Evolutionary conservation across 1,139 yeast species (phyloP).

Genomic region (Diutina sp.): DNA sequence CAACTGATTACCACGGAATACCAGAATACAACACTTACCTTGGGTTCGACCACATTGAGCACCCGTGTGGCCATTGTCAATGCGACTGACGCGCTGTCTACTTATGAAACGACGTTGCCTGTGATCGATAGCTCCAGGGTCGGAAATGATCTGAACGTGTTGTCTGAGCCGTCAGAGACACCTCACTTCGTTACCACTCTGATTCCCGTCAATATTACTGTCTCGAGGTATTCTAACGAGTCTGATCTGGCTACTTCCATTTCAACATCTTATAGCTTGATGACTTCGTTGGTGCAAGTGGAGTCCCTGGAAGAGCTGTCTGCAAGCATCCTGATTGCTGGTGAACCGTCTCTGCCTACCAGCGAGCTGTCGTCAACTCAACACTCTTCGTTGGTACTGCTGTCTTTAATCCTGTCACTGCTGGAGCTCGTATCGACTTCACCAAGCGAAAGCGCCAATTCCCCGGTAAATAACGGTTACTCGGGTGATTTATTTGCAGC

Average conservation of each 20-base stretch:
- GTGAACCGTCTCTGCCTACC: not conserved
- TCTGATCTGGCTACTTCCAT: not conserved
- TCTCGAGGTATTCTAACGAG: not conserved
- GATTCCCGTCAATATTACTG: not conserved
- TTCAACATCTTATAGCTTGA: not conserved
- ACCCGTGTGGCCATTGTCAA: not conserved
- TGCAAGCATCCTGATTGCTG: not conserved
- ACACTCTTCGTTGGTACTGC: not conserved
- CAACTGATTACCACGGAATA: conserved; percentile 10
- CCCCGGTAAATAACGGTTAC: not conserved
- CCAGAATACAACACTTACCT: conserved; percentile 9
- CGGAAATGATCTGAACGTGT: not conserved
- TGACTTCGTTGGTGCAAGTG: not conserved
- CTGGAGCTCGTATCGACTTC: not conserved
- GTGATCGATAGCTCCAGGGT: not conserved
- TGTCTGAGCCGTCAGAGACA: conserved; percentile 1
- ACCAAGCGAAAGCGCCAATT: not conserved
- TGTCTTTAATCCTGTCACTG: not conserved
- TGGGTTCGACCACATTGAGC: conserved; percentile 6
- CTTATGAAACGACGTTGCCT: not conserved
- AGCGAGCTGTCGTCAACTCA: not conserved
- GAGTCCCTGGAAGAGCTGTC: not conserved
- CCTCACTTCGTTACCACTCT: not conserved
- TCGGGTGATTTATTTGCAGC: not conserved
- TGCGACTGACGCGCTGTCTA: not conserved